Base-by-base conservation (phyloP, 768 basidiomycete genomes). In the Collybia mongolica region DNA sequence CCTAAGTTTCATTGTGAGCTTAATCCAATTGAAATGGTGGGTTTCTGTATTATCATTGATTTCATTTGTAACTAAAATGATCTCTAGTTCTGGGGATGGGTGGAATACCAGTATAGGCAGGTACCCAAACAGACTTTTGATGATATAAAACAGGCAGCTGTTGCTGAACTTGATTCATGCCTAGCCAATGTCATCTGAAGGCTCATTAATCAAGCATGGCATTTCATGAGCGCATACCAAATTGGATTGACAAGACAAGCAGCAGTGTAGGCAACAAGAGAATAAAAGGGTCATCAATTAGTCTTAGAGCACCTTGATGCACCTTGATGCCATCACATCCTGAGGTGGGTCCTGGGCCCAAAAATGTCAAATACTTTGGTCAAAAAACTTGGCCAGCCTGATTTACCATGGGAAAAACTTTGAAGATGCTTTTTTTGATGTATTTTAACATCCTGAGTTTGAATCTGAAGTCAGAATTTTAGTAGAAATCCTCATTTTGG, bases 111-210 rank as follows among this genome's bases (percentile, higher is more conserved):
- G n/a, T n/a, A n/a, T n/a, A n/a, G n/a, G n/a, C n/a, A n/a, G n/a
- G n/a, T n/a, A n/a, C n/a, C n/a, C n/a, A n/a, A n/a, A n/a, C n/a
- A n/a, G n/a, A n/a, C n/a, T n/a, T n/a, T n/a, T n/a, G n/a, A n/a
- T n/a, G n/a, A n/a, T n/a, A n/a, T n/a, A n/a, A n/a, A n/a, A n/a
- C n/a, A n/a, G n/a, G n/a, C n/a, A n/a, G n/a, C n/a, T n/a, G n/a
- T n/a, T n/a, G n/a, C n/a, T n/a, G n/a, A n/a, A n/a, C 60, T 76
- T 6, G 58, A 72, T 52, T 56, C 61, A 6, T 74, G 74, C 54
- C 69, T 69, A 9, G 52, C 57, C n/a, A 65, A 73, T 5, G 65
- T 71, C 7, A 69, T 73, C 22, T 51, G 54, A 1, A 53, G 62
- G 5, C 74, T 74, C 48, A 65, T 74, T 45, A 71, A 72, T 38